Conservation (phyloP, 306 rosid species). For the Malus fusca region DNA sequence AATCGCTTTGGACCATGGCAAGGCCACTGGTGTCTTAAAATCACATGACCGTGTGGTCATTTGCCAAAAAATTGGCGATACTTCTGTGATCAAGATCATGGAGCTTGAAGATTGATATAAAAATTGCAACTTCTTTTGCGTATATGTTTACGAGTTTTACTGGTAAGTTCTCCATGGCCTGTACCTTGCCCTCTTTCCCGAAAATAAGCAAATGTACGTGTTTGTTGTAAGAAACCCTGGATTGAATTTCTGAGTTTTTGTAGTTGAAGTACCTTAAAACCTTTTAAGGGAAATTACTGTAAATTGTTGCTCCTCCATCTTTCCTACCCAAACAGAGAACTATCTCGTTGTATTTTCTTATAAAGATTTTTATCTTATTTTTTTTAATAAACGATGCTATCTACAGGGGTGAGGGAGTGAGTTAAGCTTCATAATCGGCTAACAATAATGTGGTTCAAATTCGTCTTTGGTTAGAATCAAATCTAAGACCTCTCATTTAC, state of each 20-base stretch:
- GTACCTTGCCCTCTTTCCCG: background rate
- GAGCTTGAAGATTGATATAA: constrained; percentile 74
- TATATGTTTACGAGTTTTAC: background rate
- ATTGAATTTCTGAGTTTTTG: background rate
- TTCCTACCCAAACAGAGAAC: background rate
- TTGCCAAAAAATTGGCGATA: constrained; percentile 89
- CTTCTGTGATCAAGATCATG: constrained; percentile 76
- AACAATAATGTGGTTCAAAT: no score
- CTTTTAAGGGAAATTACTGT: background rate
- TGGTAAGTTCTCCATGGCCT: background rate
- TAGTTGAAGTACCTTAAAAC: background rate
- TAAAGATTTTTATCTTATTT: no score
- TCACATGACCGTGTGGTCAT: constrained; percentile 80
- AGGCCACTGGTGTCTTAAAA: constrained; percentile 59
- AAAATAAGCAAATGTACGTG: background rate
- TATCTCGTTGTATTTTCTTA: no score
- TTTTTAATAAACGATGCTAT: no score
- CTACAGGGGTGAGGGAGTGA: no score
- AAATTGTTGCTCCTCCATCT: background rate
- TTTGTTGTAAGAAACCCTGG: background rate
- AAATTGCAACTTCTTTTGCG: background rate
- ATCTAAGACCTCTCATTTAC: no score
- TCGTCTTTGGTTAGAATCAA: no score
- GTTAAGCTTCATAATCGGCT: no score
- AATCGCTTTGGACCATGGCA: constrained; percentile 88